Base-by-base conservation (phyloP, 441 rosid species). In the Jatropha multifida region DNA sequence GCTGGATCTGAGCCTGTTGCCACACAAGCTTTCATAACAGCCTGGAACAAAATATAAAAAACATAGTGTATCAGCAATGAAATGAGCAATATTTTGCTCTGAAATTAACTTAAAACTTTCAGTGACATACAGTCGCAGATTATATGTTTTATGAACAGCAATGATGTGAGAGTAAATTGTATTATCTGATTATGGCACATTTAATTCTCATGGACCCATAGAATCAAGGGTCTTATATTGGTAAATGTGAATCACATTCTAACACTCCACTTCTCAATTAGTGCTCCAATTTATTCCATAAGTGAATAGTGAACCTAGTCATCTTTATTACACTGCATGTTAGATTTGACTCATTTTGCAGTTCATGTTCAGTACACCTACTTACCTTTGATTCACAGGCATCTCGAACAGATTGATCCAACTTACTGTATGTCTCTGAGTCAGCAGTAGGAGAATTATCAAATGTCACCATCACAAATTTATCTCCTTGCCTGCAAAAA, bases 381-480 rank as follows among this genome's bases (percentile, higher is more conserved):
- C 94, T 79, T 67, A 93, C 99, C 94, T 83, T 89, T 77, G 98
- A 85, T 83, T 93, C 99, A 83, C 89, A 85, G 71, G 79, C 89
- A 68, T 93, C 97, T 78, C 94, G 94, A 76, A 84, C 74, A 78
- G 90, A 85, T 78, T 77, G 80, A 79, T 89, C 83, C 78, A 96
- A 71, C 85, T 96, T 93, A 81, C 89, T 81, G 77, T 87, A 95
- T 69, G 63, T 54, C 83, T 90, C 94, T 70, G 97, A 88, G 84
- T 90, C 98, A 72, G 89, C 91, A 26, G 98, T 96, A 54, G 99
- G 98, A 82, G 95, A 92, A 87, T 83, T 77, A 82, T 93, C 99
- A 79, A 96, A 92, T 66, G 90, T 68, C 27, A 88, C 94, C n/a
- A 85, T 68, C 42, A 90, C 95, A 78, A 90, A 92, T 81, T 92